Percentiles rank a stretch among this genome's conserved stretches.
Conservation (phyloP, 352 stramenopile species). For the Phytophthora vignae region DNA sequence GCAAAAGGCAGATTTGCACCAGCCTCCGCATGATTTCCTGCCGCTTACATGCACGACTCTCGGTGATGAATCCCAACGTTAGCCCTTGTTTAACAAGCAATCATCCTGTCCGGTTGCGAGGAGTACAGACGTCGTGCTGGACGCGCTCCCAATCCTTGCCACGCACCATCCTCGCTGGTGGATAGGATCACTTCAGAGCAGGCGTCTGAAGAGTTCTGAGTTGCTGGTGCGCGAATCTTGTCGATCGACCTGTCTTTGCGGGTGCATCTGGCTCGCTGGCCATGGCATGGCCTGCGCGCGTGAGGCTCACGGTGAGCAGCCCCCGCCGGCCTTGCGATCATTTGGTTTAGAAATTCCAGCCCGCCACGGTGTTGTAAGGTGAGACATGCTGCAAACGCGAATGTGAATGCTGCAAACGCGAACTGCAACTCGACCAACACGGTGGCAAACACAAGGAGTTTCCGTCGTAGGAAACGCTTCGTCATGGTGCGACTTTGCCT, state of each 20-base stretch:
- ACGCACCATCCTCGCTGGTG: background rate
- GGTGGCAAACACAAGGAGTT: too few species aligned
- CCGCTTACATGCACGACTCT: background rate
- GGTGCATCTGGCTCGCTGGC: background rate
- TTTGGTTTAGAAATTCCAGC: background rate
- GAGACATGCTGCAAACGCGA: background rate
- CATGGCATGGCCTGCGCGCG: background rate
- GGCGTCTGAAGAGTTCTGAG: background rate
- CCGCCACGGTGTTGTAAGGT: background rate
- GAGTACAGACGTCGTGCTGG: background rate
- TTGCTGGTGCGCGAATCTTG: background rate
- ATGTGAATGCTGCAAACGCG: background rate
- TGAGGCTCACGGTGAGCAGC: too few species aligned
- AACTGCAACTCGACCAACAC: background rate
- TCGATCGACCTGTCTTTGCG: constrained; percentile 1
- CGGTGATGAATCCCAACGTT: too few species aligned
- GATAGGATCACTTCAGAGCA: background rate
- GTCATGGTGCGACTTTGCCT: too few species aligned
- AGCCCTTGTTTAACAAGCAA: background rate
- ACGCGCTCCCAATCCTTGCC: background rate
- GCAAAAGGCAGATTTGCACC: background rate
- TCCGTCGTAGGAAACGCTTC: too few species aligned
- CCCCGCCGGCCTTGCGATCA: too few species aligned
- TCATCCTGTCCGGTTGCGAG: background rate
- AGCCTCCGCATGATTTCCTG: background rate